phyloP scores from a whole-genome alignment of 768 basidiomycete genomes.

The Rhizopogon roseolus region DNA sequence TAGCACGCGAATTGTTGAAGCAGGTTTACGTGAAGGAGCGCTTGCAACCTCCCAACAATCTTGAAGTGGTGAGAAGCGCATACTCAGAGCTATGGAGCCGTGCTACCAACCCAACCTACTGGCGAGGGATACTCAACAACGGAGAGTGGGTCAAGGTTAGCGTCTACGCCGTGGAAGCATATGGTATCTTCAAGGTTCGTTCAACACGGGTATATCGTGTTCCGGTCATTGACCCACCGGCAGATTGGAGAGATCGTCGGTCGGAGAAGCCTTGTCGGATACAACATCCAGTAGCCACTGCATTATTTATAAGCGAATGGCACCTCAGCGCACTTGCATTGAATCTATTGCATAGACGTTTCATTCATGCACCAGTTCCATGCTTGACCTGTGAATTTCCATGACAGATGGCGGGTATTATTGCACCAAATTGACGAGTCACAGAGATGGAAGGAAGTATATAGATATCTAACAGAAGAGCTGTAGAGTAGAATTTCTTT shows the following conservation, averaged over 20 bases:
- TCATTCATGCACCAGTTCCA: background rate
- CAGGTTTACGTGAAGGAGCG: constrained; percentile 68
- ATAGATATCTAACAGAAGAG: background rate
- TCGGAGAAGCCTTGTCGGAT: constrained; percentile 74
- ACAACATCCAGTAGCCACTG: constrained; percentile 52
- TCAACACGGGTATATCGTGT: background rate
- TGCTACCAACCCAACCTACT: constrained; percentile 52
- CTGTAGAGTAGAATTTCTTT: constrained; percentile 13
- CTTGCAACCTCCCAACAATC: constrained; percentile 55
- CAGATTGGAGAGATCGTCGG: constrained; percentile 89
- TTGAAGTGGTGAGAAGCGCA: constrained; percentile 47
- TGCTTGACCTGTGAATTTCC: background rate
- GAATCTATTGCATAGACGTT: background rate
- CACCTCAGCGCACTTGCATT: background rate
- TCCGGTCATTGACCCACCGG: background rate
- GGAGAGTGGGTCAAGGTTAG: constrained; percentile 68
- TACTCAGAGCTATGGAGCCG: constrained; percentile 66
- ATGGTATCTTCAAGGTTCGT: constrained; percentile 81
- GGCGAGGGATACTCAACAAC: constrained; percentile 51
- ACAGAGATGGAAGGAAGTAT: background rate
- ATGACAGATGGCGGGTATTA: background rate
- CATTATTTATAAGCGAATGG: background rate
- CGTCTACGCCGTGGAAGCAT: constrained; percentile 80
- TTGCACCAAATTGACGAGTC: background rate
- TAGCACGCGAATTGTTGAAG: constrained; percentile 70